Conservation (phyloP, 345 rosid species). For the Citrus hindsii region DNA sequence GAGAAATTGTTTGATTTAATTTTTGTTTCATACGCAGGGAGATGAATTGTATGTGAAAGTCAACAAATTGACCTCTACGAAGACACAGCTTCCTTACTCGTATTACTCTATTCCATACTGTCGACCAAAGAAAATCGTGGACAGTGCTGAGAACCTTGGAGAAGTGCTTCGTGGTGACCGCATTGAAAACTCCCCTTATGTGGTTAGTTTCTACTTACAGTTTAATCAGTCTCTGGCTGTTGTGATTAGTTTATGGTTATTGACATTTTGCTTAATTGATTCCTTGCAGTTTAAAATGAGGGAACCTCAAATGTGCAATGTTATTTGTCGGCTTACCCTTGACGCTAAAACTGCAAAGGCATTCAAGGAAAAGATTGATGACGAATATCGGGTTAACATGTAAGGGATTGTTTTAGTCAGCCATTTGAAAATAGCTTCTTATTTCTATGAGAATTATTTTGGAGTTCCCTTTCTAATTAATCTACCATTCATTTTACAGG, state of each 20-base stretch:
- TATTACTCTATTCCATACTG: slow-evolving; percentile 79
- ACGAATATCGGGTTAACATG: slow-evolving; percentile 95
- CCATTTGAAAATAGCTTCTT: not conserved
- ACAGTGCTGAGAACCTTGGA: slow-evolving; percentile 96
- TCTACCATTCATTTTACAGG: slow-evolving; percentile 47
- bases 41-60: slow-evolving; percentile 80
- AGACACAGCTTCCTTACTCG: slow-evolving; percentile 92
- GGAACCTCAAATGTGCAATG: slow-evolving; percentile 77
- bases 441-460: not conserved
- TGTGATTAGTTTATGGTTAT: not conserved
- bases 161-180: slow-evolving; percentile 99
- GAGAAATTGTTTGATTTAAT: not conserved
- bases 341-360: slow-evolving; percentile 63
- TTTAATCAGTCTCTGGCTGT: not conserved
- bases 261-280: slow-evolving; percentile 17
- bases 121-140: slow-evolving; percentile 64
- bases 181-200: slow-evolving; percentile 83
- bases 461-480: slow-evolving; percentile 15
- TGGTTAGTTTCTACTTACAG: slow-evolving; percentile 38
- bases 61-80: slow-evolving; percentile 85
- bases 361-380: slow-evolving; percentile 85
- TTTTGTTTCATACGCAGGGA: slow-evolving; percentile 44
- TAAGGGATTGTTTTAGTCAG: slow-evolving; percentile 25
- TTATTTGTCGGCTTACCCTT: slow-evolving; percentile 49
- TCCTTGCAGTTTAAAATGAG: slow-evolving; percentile 82